Conservation (phyloP, 2,329 filamentous ascomycete genomes). For the Elsinoe batatas region DNA sequence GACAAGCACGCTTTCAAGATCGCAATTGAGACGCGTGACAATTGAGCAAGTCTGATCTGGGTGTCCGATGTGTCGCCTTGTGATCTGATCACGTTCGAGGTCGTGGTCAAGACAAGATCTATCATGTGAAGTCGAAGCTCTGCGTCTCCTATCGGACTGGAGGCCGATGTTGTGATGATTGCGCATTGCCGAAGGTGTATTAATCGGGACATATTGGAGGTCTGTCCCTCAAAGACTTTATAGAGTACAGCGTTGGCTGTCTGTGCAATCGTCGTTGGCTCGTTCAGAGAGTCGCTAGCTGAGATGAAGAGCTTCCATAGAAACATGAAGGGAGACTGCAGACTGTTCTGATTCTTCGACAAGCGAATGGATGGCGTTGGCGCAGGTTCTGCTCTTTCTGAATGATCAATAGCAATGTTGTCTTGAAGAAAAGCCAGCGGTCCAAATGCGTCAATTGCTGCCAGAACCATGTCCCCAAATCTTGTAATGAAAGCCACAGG, state of each 20-base stretch:
- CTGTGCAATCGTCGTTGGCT: not conserved
- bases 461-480: constrained; percentile 40
- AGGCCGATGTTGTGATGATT: not conserved
- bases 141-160: too few relatives aligned
- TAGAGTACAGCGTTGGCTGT: constrained; percentile 10
- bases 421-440: constrained; percentile 42
- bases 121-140: not conserved
- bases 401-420: constrained; percentile 42
- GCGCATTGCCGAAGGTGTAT: constrained; percentile 16
- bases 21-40: not conserved
- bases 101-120: not conserved
- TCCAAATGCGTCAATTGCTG: constrained; percentile 43
- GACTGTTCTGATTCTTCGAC: constrained; percentile 41
- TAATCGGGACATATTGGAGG: constrained; percentile 14
- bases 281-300: constrained; percentile 5
- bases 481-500: constrained; percentile 37
- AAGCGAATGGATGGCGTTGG: constrained; percentile 56
- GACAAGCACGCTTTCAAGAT: not conserved
- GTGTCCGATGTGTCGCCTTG: not conserved
- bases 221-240: constrained; percentile 8
- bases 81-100: not conserved
- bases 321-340: constrained; percentile 55
- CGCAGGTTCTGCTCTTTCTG: constrained; percentile 52
- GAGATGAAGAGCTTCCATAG: constrained; percentile 50
- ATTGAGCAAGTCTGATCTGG: not conserved